phyloP scores from a whole-genome alignment of 2,329 filamentous ascomycete species.

The Trichoderma sp. region DNA sequence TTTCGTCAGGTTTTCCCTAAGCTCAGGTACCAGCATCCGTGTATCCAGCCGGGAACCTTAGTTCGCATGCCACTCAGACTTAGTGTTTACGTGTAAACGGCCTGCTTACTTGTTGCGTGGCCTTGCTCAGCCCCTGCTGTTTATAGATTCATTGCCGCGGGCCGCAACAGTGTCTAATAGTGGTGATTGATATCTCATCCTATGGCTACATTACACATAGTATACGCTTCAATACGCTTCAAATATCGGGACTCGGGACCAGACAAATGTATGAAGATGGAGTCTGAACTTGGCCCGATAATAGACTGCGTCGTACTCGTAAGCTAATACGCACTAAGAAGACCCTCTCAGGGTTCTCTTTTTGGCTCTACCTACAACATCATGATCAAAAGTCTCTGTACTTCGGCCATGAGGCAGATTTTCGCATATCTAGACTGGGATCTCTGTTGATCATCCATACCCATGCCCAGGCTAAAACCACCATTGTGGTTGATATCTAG shows the following conservation, averaged over 20 bases:
- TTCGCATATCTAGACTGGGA: background rate
- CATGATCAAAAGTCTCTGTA: background rate
- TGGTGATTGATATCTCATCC: background rate
- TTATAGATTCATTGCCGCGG: background rate
- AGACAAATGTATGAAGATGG: background rate
- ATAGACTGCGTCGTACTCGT: conserved; percentile 11
- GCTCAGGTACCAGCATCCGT: background rate
- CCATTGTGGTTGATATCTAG: background rate
- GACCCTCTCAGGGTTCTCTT: background rate
- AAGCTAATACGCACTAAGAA: background rate
- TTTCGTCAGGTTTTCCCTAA: background rate
- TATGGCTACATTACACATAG: background rate
- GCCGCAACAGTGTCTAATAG: background rate
- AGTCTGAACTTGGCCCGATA: background rate
- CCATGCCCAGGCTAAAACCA: background rate
- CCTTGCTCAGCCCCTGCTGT: background rate
- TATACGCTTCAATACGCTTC: background rate
- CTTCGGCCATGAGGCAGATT: background rate
- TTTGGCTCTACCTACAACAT: background rate
- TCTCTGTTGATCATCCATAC: background rate
- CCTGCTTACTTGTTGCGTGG: conserved; percentile 4
- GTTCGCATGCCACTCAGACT: background rate
- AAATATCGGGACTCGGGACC: background rate
- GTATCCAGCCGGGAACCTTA: conserved; percentile 1
- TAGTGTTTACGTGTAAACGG: conserved; percentile 21